Conservation (phyloP, 2,329 filamentous ascomycete species). For the Paraphaeosphaeria minitans region DNA sequence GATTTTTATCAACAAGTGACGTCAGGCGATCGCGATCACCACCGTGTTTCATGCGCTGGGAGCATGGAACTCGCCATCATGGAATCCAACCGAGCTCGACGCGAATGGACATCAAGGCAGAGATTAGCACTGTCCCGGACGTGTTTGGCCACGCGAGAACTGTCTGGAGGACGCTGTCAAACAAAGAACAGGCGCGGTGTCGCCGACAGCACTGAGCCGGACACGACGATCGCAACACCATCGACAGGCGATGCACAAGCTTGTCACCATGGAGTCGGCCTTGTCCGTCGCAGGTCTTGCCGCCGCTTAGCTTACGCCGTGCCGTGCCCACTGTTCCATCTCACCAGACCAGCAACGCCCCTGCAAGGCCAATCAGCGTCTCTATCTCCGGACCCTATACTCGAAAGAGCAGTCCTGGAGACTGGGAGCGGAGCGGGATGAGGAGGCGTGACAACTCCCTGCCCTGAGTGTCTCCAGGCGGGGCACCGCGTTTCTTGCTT, state of each 20-base stretch:
- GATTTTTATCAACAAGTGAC: neutral
- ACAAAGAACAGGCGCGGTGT: neutral
- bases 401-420: constrained; percentile 16
- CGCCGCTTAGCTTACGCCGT: neutral
- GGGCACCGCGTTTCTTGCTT: constrained; percentile 9
- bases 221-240: neutral
- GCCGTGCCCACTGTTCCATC: neutral
- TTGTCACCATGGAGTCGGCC: neutral
- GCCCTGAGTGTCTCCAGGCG: neutral
- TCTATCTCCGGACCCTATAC: constrained; percentile 26
- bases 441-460: constrained; percentile 14
- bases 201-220: neutral
- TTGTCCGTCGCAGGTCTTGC: constrained; percentile 6
- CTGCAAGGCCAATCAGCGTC: neutral
- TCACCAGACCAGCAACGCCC: neutral
- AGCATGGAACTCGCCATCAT: neutral
- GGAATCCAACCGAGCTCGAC: neutral
- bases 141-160: neutral
- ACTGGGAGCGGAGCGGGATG: constrained; percentile 1
- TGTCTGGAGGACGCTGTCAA: neutral
- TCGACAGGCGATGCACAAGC: neutral
- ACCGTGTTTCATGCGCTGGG: neutral
- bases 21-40: neutral
- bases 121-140: neutral
- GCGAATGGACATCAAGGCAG: neutral